Evolutionary conservation across 768 basidiomycete genomes (phyloP).

Genomic region (Amanita jacksonii): DNA sequence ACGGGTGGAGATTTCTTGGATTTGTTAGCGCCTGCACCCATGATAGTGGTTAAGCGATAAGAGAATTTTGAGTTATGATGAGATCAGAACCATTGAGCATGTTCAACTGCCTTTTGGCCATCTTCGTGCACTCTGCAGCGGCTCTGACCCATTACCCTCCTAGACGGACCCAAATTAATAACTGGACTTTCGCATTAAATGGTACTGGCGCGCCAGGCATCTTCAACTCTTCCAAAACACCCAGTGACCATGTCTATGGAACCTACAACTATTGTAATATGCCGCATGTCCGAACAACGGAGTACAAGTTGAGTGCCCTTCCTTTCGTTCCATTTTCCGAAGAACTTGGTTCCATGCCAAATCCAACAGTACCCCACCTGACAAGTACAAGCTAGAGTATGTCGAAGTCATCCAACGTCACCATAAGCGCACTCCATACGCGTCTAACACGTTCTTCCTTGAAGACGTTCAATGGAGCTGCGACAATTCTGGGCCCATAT

Average conservation of each 20-base stretch:
- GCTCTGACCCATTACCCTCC: slow-evolving; percentile 26
- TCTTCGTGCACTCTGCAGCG: no score
- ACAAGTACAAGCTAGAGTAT: slow-evolving; percentile 30
- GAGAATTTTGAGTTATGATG: no score
- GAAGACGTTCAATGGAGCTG: slow-evolving; percentile 39
- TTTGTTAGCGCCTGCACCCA: no score
- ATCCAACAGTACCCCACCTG: slow-evolving; percentile 29
- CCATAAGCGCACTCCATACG: slow-evolving; percentile 44
- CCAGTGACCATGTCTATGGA: slow-evolving; percentile 31
- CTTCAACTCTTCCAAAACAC: slow-evolving; percentile 30
- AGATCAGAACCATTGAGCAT: no score
- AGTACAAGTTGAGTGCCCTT: slow-evolving; percentile 30
- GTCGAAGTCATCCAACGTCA: slow-evolving; percentile 45
- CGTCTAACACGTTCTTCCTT: slow-evolving; percentile 40
- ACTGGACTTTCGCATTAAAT: slow-evolving; percentile 30
- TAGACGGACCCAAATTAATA: slow-evolving; percentile 28
- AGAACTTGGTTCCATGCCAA: no score
- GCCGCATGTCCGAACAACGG: slow-evolving; percentile 36
- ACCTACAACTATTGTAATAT: slow-evolving; percentile 47
- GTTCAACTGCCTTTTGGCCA: no score
- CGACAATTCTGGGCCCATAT: slow-evolving; percentile 28
- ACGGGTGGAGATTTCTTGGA: no score
- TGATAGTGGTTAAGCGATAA: no score
- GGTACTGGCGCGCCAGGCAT: slow-evolving; percentile 39
- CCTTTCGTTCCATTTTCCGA: no score